Conservation (phyloP, 1,284 basidiomycete species). For the Sporisorium iseilematis-ciliati region DNA sequence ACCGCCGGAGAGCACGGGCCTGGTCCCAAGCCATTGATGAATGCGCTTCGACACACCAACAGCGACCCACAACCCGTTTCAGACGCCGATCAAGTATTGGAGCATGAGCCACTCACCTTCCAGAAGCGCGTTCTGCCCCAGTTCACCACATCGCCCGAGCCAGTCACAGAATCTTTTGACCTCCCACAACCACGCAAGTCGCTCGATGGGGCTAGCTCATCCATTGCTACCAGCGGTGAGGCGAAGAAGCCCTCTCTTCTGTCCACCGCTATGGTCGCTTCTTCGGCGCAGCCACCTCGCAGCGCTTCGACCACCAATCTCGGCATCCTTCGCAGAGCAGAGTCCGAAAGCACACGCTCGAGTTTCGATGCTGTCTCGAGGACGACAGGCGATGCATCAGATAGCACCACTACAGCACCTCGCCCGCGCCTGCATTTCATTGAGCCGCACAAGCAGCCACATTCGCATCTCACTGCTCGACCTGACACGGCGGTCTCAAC, state of each 20-base stretch:
- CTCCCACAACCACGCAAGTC: conserved; percentile 7
- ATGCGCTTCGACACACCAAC: background rate
- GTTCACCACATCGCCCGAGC: conserved; percentile 38
- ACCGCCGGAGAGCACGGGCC: background rate
- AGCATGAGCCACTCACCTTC: conserved; percentile 30
- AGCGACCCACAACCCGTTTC: conserved; percentile 6
- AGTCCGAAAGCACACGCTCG: conserved; percentile 1
- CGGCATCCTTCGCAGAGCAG: conserved; percentile 31
- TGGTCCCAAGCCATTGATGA: background rate
- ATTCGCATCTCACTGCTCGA: conserved; percentile 9
- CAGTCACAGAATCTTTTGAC: conserved; percentile 20
- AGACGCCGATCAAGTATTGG: background rate
- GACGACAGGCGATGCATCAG: conserved; percentile 2
- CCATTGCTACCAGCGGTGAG: background rate
- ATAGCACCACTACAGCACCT: background rate
- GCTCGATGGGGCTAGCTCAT: conserved; percentile 10
- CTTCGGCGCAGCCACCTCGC: conserved; percentile 17
- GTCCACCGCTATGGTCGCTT: conserved; percentile 19
- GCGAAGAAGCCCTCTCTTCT: conserved; percentile 26
- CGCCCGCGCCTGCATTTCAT: conserved; percentile 42
- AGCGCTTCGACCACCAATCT: conserved; percentile 27
- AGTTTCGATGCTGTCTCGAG: conserved; percentile 4
- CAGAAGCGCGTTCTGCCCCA: conserved; percentile 38
- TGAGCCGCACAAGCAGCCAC: conserved; percentile 25
- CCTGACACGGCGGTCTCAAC: background rate